Percentiles rank a stretch among this genome's conserved stretches.
phyloP scores from a whole-genome alignment of 2,329 filamentous ascomycete species.

The Chalaropsis thielavioides region DNA sequence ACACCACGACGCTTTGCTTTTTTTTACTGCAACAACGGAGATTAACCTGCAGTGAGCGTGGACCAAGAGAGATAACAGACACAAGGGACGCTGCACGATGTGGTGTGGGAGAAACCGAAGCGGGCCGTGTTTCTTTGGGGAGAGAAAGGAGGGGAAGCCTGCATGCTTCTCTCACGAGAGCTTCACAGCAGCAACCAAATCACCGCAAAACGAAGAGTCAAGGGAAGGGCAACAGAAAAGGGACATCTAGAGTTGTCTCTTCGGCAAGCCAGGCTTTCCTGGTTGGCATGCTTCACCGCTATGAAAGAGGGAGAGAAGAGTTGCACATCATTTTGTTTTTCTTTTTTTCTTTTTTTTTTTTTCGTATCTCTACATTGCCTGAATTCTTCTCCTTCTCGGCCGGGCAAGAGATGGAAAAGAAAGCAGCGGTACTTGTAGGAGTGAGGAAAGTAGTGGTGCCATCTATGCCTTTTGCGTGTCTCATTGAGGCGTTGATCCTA shows the following conservation, averaged over 20 bases:
- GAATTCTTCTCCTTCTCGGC: neutral
- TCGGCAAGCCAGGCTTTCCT: slow-evolving; percentile 1
- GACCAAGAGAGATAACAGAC: neutral
- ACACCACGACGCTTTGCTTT: neutral
- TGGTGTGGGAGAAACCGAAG: neutral
- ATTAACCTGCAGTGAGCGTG: neutral
- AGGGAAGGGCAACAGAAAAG: neutral
- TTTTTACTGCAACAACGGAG: neutral
- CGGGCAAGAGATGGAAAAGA: neutral
- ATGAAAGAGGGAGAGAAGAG: neutral
- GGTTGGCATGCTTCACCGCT: slow-evolving; percentile 7
- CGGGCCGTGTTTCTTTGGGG: neutral
- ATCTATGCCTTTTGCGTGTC: neutral
- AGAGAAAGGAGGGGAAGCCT: neutral
- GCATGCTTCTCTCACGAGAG: too few species aligned
- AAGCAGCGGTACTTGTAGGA: neutral
- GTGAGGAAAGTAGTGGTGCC: neutral
- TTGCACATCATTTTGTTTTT: neutral
- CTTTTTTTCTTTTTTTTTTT: neutral
- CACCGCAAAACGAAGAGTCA: neutral
- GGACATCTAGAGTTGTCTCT: neutral
- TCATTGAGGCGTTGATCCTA: neutral
- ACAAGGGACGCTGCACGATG: neutral
- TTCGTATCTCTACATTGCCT: neutral
- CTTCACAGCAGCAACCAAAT: neutral